phyloP scores from a whole-genome alignment of 148 eudicot genomes.

The Arctostaphylos glauca region DNA sequence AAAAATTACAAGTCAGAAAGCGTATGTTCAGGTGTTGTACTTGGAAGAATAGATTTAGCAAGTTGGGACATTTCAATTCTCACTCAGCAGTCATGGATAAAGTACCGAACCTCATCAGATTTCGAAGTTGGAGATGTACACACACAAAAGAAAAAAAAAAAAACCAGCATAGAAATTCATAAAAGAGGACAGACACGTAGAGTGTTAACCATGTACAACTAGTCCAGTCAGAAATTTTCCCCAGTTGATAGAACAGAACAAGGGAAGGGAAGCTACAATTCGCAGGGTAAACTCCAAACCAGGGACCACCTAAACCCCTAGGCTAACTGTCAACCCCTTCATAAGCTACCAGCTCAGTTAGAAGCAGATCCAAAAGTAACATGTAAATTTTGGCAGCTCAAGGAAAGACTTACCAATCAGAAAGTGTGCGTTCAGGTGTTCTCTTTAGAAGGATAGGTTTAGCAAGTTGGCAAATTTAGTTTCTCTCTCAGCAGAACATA shows the following conservation, averaged over 20 bases:
- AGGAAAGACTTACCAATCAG: too few species aligned
- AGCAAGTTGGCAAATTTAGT: too few species aligned
- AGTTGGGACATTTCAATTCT: neutral
- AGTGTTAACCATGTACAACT: neutral
- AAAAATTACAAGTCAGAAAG: neutral
- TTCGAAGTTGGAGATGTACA: neutral
- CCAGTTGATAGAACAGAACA: neutral
- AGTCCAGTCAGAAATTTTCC: neutral
- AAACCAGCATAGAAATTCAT: neutral
- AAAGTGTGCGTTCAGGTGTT: too few species aligned
- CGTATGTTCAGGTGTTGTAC: neutral
- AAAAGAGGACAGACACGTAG: neutral
- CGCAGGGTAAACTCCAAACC: too few species aligned
- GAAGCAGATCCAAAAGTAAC: too few species aligned
- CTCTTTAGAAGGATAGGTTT: too few species aligned
- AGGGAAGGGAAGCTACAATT: neutral
- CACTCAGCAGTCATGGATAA: neutral
- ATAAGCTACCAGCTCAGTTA: too few species aligned
- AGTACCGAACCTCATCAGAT: neutral
- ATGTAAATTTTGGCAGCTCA: too few species aligned
- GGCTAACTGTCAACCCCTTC: too few species aligned
- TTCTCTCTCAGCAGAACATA: too few species aligned
- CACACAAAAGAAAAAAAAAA: neutral
- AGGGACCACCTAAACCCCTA: too few species aligned
- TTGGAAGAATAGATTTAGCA: neutral